These are phyloP conservation scores for Aspergillus calidoustus DNA, from an alignment of 2,329 filamentous ascomycete genomes.

Conservation along the genomic window DNA sequence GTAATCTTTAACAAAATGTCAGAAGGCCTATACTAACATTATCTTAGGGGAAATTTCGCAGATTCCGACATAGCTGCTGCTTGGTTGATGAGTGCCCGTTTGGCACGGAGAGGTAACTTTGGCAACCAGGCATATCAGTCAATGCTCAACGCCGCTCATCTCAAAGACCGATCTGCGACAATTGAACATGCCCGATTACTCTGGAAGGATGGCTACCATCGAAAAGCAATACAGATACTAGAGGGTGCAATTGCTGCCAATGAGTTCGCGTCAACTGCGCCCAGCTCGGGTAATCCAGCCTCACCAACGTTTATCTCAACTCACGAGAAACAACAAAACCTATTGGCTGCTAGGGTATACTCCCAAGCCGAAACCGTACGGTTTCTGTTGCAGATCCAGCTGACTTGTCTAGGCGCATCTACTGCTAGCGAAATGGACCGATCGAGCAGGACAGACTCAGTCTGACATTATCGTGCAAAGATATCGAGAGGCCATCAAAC, in stretches of 20 bases:
- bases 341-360: conserved; percentile 50
- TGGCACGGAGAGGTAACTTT: conserved; percentile 84
- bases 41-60: conserved; percentile 58
- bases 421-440: conserved; percentile 94
- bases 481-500: conserved; percentile 73
- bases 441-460: conserved; percentile 90
- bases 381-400: background rate
- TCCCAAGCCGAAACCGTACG: background rate
- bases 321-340: conserved; percentile 56
- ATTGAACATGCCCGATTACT: conserved; percentile 93
- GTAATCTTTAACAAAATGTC: background rate
- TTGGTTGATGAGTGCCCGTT: conserved; percentile 82
- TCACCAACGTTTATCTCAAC: conserved; percentile 44
- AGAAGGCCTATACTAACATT: conserved; percentile 32
- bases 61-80: conserved; percentile 77
- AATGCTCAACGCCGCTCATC: conserved; percentile 81
- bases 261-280: conserved; percentile 65
- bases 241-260: conserved; percentile 83
- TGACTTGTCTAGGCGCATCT: conserved; percentile 68
- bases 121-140: conserved; percentile 91
- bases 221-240: conserved; percentile 91
- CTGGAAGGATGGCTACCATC: conserved; percentile 90
- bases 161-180: conserved; percentile 84
- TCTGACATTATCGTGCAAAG: conserved; percentile 76
- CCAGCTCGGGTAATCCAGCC: conserved; percentile 39